Percentiles rank a stretch among this genome's conserved stretches.
Conservation (phyloP, 2,329 filamentous ascomycete species). For the Aureobasidium sp. region DNA sequence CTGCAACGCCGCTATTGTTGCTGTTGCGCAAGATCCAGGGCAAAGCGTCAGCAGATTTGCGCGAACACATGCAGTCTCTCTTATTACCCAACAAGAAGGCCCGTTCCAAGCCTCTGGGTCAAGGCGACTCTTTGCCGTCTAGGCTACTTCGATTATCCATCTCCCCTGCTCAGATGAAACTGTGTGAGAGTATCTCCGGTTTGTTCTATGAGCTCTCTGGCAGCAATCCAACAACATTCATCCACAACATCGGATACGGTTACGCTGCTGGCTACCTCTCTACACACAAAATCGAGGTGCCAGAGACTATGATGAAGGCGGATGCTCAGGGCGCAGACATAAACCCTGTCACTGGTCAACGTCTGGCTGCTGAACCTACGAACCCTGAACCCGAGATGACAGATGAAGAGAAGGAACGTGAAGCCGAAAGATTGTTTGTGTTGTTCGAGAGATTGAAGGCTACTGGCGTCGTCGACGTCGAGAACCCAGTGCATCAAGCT, state of each 20-base stretch:
- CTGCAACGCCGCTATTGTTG: slow-evolving; percentile 64
- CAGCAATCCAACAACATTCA: slow-evolving; percentile 68
- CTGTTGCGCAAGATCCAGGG: slow-evolving; percentile 64
- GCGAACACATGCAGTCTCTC: slow-evolving; percentile 52
- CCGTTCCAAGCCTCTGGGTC: slow-evolving; percentile 67
- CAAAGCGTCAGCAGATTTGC: slow-evolving; percentile 53
- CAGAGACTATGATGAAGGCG: slow-evolving; percentile 54
- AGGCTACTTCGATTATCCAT: slow-evolving; percentile 70
- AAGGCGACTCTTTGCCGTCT: slow-evolving; percentile 63
- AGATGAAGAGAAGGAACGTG: slow-evolving; percentile 80
- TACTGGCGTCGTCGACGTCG: slow-evolving; percentile 66
- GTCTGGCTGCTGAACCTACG: slow-evolving; percentile 28
- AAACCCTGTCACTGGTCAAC: slow-evolving; percentile 85
- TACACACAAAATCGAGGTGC: slow-evolving; percentile 71
- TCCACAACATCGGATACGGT: slow-evolving; percentile 89
- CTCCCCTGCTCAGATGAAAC: slow-evolving; percentile 59
- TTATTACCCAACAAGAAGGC: slow-evolving; percentile 73
- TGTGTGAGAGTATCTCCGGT: slow-evolving; percentile 66
- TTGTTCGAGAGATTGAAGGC: slow-evolving; percentile 73
- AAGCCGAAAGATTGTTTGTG: slow-evolving; percentile 83
- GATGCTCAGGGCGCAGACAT: slow-evolving; percentile 40
- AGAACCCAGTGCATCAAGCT: slow-evolving; percentile 69
- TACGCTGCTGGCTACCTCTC: slow-evolving; percentile 86
- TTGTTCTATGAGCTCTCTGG: slow-evolving; percentile 83
- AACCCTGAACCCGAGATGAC: slow-evolving; percentile 70